Base-by-base conservation (phyloP, 306 rosid genomes). In the Citrullus colocynthis region DNA sequence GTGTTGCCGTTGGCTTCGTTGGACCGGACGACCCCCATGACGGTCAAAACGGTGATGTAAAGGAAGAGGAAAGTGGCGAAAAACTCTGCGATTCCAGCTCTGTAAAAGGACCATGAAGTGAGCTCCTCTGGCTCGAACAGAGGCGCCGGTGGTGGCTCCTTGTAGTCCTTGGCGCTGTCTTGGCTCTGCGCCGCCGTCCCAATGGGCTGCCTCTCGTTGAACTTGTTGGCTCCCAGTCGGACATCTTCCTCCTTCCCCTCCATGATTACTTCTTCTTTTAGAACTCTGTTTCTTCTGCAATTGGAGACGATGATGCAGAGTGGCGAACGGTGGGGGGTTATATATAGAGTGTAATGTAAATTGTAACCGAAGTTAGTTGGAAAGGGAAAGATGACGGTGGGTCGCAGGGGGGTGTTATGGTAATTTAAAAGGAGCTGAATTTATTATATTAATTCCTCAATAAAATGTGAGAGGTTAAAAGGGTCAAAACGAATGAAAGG, bases 221-320 rank as follows among this genome's bases (percentile, higher is more conserved):
- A 93, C 88, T 86, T 91, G 93, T 91, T 93, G 7, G 98, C 98
- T 80, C 97, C 98, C 84, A 93, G 42, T 0, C 82, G 82, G 0
- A 93, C 97, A 69, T 93, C 98, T 74, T 93, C 88, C 79, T 93
- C 98, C 81, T 91, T 93, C 1, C 80, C 96, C 72, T 93, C 97
- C 98, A 93, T 93, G 7, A 6, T 12, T 21, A 1, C 15, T 11
- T 11, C 36, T 21, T 70, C 13, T 14, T 48, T 36, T 10, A 37
- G 8, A 0, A 9, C 34, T 39, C 54, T 67, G 32, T 42, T 17
- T 39, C 8, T 66, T 41, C 16, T 3, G 74, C 1, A 15, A 3
- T 0, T 64, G 48, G 17, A n/a, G 7, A 52, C 57, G 21, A 32
- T 32, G 45, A 21, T 63, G 3, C 18, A 67, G 36, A 67, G 11